Base-by-base conservation (phyloP, 2,329 filamentous ascomycete genomes). In the Epichloe elymi region DNA sequence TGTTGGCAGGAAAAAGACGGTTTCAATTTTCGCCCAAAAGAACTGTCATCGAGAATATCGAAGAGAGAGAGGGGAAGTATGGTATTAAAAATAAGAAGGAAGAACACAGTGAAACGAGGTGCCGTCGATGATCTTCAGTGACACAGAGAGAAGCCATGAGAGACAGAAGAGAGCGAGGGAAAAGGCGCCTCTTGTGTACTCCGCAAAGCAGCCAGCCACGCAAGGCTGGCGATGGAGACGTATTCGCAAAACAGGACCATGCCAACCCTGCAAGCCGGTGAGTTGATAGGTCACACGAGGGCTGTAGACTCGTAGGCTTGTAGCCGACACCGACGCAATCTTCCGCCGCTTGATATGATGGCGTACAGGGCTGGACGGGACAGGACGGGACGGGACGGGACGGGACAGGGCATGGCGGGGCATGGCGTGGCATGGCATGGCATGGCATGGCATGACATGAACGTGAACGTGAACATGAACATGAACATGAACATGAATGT, bases 251-350 rank as follows among this genome's bases (percentile, higher is more conserved):
- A 40, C 17, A 26, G 15, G 26, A 46, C 43, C 35, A 53, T 48
- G 39, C 40, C 39, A 43, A 50, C 48, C 43, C 48, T 53, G 48
- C 44, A 45, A 36, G 48, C 41, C 44, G 52, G 46, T 45, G 52
- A 48, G 49, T 53, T 51, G 15, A 49, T n/a, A 37, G 7, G 52
- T 51, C 5, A 45, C 52, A 53, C 52, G 30, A 48, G 44, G 38
- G 43, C 19, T 38, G 45, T 38, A 40, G 20, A 11, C 2, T 10
- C 36, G 39, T 20, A 39, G 15, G 48, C 38, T 37, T 33, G 48
- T 40, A 37, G 48, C 43, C 38, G 48, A 49, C 35, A 44, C 19
- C 42, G 37, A 48, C 45, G 49, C 49, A 51, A 46, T 49, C 42
- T 49, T 49, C 49, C 49, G 49, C 45, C 26, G 49, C 12, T 45